These are phyloP conservation scores for Zarea fungicola DNA, from an alignment of 2,329 filamentous ascomycete species.

Conservation along the genomic window DNA sequence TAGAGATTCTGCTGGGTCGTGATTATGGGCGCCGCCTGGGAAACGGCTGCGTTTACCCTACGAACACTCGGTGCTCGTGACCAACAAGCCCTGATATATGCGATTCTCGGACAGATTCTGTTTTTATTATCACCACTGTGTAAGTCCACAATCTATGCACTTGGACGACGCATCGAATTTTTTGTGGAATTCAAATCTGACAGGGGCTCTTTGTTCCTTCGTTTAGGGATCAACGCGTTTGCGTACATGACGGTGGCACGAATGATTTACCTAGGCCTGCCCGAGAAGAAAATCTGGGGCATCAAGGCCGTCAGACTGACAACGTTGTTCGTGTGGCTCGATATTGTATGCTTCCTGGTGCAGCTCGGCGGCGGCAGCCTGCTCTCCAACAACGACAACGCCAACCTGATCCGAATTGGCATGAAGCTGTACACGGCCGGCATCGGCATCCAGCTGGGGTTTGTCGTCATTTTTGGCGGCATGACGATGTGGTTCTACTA, in stretches of 20 bases:
- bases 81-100: conserved; percentile 31
- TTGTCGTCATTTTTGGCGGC: conserved; percentile 31
- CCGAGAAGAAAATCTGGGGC: conserved; percentile 31
- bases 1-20: conserved; percentile 34
- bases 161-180: no score
- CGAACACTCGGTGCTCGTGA: conserved; percentile 30
- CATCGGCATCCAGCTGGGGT: conserved; percentile 31
- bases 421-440: conserved; percentile 35
- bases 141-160: conserved; percentile 17
- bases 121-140: conserved; percentile 39
- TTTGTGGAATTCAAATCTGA: no score
- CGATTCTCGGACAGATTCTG: conserved; percentile 28
- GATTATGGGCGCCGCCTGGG: conserved; percentile 35
- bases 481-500: conserved; percentile 33
- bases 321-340: conserved; percentile 42
- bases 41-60: conserved; percentile 33
- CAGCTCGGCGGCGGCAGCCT: conserved; percentile 37
- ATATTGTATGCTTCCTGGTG: conserved; percentile 42
- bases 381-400: conserved; percentile 24
- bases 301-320: conserved; percentile 34
- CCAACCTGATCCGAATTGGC: conserved; percentile 27
- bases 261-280: conserved; percentile 34
- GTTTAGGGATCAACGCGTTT: conserved; percentile 37
- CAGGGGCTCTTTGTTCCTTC: no score
- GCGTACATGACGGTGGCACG: conserved; percentile 40